These are phyloP conservation scores for Kwoniella newhampshirensis DNA, from an alignment of 768 basidiomycete species.

Conservation along the genomic window DNA sequence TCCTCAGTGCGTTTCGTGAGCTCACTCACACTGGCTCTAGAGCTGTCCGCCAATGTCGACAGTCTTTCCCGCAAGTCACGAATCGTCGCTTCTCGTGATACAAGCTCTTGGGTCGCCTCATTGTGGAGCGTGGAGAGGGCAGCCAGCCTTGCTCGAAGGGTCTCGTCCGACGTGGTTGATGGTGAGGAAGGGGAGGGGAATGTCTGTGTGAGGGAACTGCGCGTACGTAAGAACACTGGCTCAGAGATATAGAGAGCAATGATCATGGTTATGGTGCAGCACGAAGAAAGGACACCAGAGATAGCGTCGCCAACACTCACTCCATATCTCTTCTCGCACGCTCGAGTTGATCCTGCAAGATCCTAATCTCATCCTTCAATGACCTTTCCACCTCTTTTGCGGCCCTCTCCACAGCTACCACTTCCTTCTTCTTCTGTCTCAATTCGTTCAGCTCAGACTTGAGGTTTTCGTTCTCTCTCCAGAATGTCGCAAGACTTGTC, in stretches of 20 bases:
- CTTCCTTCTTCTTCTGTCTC: slow-evolving; percentile 42
- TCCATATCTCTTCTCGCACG: slow-evolving; percentile 49
- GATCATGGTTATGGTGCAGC: not conserved
- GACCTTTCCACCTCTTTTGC: slow-evolving; percentile 31
- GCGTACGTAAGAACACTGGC: not conserved
- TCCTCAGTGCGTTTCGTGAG: slow-evolving; percentile 28
- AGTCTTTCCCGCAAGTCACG: slow-evolving; percentile 30
- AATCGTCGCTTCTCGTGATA: slow-evolving; percentile 31
- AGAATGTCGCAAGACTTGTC: slow-evolving; percentile 28
- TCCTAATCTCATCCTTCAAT: slow-evolving; percentile 39
- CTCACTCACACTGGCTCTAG: slow-evolving; percentile 23
- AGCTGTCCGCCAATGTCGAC: slow-evolving; percentile 25
- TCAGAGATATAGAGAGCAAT: not conserved
- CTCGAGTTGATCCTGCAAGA: slow-evolving; percentile 44
- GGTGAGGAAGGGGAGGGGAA: slow-evolving; percentile 30
- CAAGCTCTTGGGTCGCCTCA: slow-evolving; percentile 32
- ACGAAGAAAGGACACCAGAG: not conserved
- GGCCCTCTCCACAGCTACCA: slow-evolving; percentile 35
- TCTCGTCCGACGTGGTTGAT: slow-evolving; percentile 27
- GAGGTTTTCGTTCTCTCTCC: slow-evolving; percentile 29
- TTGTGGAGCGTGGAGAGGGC: slow-evolving; percentile 39
- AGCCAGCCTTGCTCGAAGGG: slow-evolving; percentile 41
- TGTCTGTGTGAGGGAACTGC: slow-evolving; percentile 47
- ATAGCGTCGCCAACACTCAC: slow-evolving; percentile 33
- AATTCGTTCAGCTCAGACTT: slow-evolving; percentile 42